Conservation (phyloP, 2,329 filamentous ascomycete species). For the Purpureocillium lavendulum region DNA sequence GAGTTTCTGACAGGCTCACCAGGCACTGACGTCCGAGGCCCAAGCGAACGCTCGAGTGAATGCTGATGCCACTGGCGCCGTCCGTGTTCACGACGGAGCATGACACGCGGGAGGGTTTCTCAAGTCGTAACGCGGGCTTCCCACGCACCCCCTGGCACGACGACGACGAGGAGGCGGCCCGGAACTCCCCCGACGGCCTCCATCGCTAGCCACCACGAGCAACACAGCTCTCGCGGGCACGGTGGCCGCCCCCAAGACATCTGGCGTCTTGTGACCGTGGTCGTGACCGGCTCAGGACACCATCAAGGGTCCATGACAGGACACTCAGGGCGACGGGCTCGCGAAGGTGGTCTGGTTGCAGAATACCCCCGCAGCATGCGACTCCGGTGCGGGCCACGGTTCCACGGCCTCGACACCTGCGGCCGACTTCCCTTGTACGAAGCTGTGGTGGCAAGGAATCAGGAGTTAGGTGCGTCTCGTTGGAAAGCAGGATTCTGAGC, state of each 20-base stretch:
- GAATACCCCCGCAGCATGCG: neutral
- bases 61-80: neutral
- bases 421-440: neutral
- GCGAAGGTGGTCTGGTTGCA: neutral
- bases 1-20: too few species aligned
- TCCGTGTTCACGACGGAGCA: too few species aligned
- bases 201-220: too few species aligned
- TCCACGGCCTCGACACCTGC: constrained; percentile 1
- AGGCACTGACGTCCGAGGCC: neutral
- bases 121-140: too few species aligned
- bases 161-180: too few species aligned
- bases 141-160: too few species aligned
- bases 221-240: too few species aligned
- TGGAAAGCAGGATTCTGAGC: neutral
- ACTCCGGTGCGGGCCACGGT: neutral
- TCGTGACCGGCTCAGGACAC: neutral
- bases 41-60: neutral
- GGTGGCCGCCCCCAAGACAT: too few species aligned
- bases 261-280: neutral
- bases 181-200: too few species aligned
- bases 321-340: too few species aligned
- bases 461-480: neutral
- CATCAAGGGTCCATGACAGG: neutral
- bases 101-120: too few species aligned
- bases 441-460: neutral